These are phyloP conservation scores for Diaporthe australafricana DNA, from an alignment of 2,329 filamentous ascomycete species.

Conservation along the genomic window DNA sequence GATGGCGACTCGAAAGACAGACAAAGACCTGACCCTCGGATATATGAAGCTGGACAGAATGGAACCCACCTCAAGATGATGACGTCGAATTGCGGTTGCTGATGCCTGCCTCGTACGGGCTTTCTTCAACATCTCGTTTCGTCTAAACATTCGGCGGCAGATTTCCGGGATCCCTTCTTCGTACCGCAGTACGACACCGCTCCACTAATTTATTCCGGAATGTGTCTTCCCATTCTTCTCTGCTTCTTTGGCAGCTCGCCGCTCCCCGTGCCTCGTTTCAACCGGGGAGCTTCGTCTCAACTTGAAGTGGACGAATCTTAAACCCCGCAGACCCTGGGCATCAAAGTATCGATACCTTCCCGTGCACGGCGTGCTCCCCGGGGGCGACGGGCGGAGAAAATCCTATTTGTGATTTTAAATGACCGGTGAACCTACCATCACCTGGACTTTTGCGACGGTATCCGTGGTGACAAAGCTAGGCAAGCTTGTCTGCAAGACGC, in stretches of 20 bases:
- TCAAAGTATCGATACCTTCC: constrained; percentile 17
- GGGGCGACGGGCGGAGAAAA: constrained; percentile 16
- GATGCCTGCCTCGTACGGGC: constrained; percentile 13
- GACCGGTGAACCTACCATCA: constrained; percentile 21
- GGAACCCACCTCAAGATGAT: constrained; percentile 5
- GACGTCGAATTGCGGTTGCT: constrained; percentile 12
- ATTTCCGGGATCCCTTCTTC: constrained; percentile 17
- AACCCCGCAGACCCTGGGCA: constrained; percentile 17
- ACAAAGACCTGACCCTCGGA: neutral
- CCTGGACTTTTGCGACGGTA: constrained; percentile 3
- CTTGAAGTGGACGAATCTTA: constrained; percentile 33
- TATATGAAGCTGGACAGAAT: constrained; percentile 17
- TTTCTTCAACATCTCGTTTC: constrained; percentile 34
- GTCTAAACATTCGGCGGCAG: constrained; percentile 27
- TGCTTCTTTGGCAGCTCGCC: constrained; percentile 29
- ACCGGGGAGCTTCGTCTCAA: constrained; percentile 37
- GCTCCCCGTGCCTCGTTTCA: constrained; percentile 29
- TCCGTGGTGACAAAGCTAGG: constrained; percentile 3
- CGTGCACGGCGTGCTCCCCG: constrained; percentile 14
- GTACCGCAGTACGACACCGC: constrained; percentile 11
- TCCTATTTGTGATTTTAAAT: constrained; percentile 16
- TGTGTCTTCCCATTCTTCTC: constrained; percentile 20
- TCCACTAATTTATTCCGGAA: constrained; percentile 29
- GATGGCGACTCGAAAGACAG: neutral
- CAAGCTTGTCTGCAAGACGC: constrained; percentile 1